Conservation (phyloP, 2,329 filamentous ascomycete species). For the Fusarium sp. region DNA sequence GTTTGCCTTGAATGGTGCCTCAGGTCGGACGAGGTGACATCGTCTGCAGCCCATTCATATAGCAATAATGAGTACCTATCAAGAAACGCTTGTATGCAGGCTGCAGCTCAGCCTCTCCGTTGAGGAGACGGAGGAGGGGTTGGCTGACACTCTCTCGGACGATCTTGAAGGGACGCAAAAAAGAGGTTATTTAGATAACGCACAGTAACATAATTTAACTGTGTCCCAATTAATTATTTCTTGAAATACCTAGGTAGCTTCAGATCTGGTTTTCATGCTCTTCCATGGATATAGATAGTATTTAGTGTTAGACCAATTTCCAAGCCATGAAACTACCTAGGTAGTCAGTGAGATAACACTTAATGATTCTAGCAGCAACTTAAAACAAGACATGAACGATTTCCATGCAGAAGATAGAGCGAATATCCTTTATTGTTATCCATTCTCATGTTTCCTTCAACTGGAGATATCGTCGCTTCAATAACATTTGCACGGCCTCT, state of each 20-base stretch:
- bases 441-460: not conserved
- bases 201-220: not conserved
- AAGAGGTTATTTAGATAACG: not conserved
- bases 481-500: constrained; percentile 5
- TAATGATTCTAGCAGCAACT: not conserved
- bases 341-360: not conserved
- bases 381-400: not conserved
- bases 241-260: accelerated
- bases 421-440: not conserved
- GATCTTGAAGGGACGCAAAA: not conserved
- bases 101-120: constrained; percentile 16
- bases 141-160: not conserved
- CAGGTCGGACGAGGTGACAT: not conserved
- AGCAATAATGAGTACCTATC: not conserved
- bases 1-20: constrained; percentile 11
- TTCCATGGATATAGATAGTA: not conserved
- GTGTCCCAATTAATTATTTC: not conserved
- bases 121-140: not conserved
- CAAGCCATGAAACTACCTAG: not conserved
- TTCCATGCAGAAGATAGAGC: not conserved
- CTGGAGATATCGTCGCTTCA: not conserved
- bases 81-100: constrained; percentile 2
- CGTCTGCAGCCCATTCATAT: not conserved
- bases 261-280: not conserved
- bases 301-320: not conserved